Conservation (phyloP, 441 rosid genomes). For the Eugenia klotzschiana region DNA sequence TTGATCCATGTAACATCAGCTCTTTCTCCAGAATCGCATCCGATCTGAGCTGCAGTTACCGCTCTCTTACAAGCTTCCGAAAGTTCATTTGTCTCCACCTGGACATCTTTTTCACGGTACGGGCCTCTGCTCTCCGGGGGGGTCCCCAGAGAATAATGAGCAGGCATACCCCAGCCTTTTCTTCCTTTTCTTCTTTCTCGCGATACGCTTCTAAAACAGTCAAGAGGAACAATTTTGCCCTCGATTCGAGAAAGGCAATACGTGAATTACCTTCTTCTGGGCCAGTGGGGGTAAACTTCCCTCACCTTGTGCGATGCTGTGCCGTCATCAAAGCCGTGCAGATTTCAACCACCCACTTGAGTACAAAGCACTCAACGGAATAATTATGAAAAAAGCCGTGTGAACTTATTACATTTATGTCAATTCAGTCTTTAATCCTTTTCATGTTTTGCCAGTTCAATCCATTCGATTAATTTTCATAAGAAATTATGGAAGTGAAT, state of each 20-base stretch:
- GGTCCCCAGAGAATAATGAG: background rate
- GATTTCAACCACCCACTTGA: background rate
- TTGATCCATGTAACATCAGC: background rate
- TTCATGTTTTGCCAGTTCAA: too few species aligned
- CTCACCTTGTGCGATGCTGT: background rate
- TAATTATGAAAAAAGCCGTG: too few species aligned
- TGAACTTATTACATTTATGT: too few species aligned
- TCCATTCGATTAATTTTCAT: too few species aligned
- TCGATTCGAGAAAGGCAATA: background rate
- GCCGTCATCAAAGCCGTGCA: background rate
- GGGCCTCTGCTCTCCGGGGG: background rate
- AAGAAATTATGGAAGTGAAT: fast-evolving
- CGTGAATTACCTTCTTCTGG: background rate
- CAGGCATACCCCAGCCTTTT: background rate
- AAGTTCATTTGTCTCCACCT: background rate
- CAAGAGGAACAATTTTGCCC: background rate
- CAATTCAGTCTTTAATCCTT: too few species aligned
- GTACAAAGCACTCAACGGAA: background rate
- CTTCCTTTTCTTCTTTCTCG: background rate
- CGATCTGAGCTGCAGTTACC: background rate
- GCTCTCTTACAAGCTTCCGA: background rate
- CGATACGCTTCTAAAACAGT: background rate
- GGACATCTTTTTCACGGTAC: background rate
- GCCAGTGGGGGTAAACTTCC: background rate
- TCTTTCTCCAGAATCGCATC: background rate